Base-by-base conservation (phyloP, 768 basidiomycete species). In the Polyporus arcularius region DNA sequence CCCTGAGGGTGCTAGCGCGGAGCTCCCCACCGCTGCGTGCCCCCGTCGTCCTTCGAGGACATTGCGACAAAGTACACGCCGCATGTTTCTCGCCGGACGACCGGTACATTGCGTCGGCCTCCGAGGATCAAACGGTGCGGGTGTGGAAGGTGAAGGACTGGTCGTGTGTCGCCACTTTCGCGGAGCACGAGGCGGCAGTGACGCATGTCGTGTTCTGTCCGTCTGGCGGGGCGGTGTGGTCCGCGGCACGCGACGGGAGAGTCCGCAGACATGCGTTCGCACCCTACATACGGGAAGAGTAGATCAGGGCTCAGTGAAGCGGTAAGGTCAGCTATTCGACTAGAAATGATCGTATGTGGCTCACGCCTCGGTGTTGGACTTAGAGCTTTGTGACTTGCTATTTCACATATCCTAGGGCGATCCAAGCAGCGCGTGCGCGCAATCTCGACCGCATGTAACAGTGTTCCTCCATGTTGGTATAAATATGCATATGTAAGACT, bases 11-110 rank as follows among this genome's bases (percentile, higher is more conserved):
- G 28, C 60, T 65, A 8, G 39, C 68, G 2, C 68, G 70, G n/a
- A 21, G 8, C 15, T 16, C 16, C n/a, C 43, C 43, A 16, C 43
- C n/a, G 11, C 14, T 12, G 47, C 26, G 56, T 45, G 26, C 54
- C 8, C 15, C 21, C 15, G 43, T 45, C n/a, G 1, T 4, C 43
- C 16, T 45, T 9, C 12, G 52, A 26, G 67, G 67, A 7, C 68
- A 71, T 38, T 30, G 18, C 21, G 60, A 53, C 47, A n/a, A 21
- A 2, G 64, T 71, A n/a, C 47, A 31, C 6, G 57, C 60, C 55
- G 60, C 69, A n/a, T 65, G 70, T 4, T 71, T 70, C 60, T 73
- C 74, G 8, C 72, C 68, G 6, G 67, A 71, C 51, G 71, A 66
- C 6, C 57, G 26, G 10, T 15, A 43, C 12, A 48, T 73, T 39